A percentile compares a stretch with the other conserved stretches of the same genome.
These are phyloP conservation scores for Ophiorrhiza pumila DNA, from an alignment of 257 asterid species.

Conservation along the genomic window DNA sequence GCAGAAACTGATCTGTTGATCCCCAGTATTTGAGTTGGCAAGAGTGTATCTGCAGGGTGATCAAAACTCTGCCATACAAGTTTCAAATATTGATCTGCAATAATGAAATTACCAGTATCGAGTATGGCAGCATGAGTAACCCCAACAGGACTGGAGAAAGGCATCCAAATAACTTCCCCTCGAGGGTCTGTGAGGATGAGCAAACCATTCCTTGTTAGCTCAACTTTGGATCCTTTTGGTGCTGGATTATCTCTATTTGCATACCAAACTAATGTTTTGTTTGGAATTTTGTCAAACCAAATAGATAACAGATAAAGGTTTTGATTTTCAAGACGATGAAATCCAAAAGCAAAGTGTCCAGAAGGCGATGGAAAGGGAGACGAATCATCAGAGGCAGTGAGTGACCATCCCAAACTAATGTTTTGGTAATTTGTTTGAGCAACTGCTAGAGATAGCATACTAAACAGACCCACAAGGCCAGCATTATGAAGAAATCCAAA, in stretches of 20 bases:
- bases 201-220: not conserved
- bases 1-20: not conserved
- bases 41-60: slow-evolving; percentile 10
- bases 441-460: not conserved
- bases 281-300: not conserved
- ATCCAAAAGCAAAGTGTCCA: not conserved
- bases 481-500: not conserved
- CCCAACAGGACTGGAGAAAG: not conserved
- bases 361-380: not conserved
- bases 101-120: slow-evolving; percentile 11
- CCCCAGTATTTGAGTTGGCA: slow-evolving; percentile 9
- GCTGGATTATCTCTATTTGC: slow-evolving; percentile 7
- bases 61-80: slow-evolving; percentile 11
- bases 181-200: not conserved
- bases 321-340: not conserved
- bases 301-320: not conserved
- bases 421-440: not conserved
- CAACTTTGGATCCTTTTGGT: slow-evolving; percentile 2
- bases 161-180: not conserved
- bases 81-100: not conserved
- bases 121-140: slow-evolving; percentile 12
- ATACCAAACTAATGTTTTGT: not conserved
- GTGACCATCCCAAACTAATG: not conserved
- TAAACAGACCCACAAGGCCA: not conserved
- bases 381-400: not conserved